Conservation (phyloP, 192 early-diverging fungal genomes). For the Coemansia asiatica region DNA sequence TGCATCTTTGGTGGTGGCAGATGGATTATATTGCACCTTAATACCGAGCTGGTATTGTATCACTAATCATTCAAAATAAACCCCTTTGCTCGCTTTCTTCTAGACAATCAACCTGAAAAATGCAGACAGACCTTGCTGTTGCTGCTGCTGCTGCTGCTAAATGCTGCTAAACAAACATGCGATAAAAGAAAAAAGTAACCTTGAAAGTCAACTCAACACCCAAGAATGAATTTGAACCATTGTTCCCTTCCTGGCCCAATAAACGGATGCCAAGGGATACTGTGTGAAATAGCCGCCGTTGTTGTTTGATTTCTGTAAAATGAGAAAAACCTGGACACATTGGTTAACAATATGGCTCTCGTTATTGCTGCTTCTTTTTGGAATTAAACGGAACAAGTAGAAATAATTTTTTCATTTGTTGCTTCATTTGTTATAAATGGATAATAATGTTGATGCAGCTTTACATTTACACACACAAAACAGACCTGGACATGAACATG, state of each 20-base stretch:
- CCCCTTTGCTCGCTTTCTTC: background rate
- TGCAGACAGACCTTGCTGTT: no score
- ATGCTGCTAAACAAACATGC: no score
- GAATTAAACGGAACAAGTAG: background rate
- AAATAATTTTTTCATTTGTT: background rate
- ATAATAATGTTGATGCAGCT: conserved; percentile 1
- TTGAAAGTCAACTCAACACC: background rate
- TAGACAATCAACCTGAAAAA: background rate
- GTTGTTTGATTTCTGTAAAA: background rate
- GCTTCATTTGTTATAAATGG: background rate
- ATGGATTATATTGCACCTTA: conserved; percentile 2
- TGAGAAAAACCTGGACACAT: background rate
- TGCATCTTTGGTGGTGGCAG: conserved; percentile 1
- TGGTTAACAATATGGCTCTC: background rate
- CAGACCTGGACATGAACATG: background rate
- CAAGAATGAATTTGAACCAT: background rate
- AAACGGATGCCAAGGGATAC: background rate
- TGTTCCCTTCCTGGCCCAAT: background rate
- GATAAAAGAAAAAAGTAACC: background rate
- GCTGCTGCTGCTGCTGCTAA: no score
- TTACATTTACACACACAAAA: background rate
- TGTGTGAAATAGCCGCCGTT: conserved; percentile 6
- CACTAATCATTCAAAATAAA: background rate
- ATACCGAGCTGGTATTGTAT: background rate
- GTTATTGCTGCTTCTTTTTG: background rate